A percentile compares a stretch with the other conserved stretches of the same genome.
Conservation (phyloP, 169 alveolate genomes). For the Eimeria sp. region DNA sequence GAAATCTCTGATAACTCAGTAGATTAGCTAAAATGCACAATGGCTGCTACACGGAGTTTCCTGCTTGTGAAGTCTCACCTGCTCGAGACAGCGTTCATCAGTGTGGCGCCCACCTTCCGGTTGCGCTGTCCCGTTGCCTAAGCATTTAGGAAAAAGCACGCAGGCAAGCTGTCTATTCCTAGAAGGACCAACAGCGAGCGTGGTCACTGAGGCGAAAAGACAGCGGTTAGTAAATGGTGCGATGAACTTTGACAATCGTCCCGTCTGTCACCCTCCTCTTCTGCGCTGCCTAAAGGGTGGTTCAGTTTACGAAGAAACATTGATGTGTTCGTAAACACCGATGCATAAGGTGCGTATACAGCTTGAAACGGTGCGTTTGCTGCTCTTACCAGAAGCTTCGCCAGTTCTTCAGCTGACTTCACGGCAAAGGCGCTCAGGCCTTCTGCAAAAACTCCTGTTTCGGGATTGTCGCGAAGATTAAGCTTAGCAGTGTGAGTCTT, state of each 20-base stretch:
- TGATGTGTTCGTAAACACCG: not conserved
- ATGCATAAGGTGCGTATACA: not conserved
- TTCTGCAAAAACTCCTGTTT: constrained; percentile 95
- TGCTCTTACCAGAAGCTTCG: constrained; percentile 84
- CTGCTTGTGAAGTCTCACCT: constrained; percentile 77
- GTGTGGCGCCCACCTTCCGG: constrained; percentile 93
- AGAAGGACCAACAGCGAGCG: not conserved
- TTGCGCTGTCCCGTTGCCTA: constrained; percentile 86
- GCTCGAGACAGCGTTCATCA: constrained; percentile 93
- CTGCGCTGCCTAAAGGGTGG: not conserved
- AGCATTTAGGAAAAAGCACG: not conserved
- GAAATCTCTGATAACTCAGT: not conserved
- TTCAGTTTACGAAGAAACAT: not conserved
- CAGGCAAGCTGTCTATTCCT: not conserved
- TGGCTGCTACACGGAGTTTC: not conserved
- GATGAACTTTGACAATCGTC: not conserved
- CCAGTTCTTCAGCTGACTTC: constrained; percentile 91
- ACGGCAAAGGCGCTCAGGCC: constrained; percentile 92
- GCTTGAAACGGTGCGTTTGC: not conserved
- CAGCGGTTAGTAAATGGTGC: not conserved
- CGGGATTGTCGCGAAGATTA: constrained; percentile 92
- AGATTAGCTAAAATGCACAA: not conserved
- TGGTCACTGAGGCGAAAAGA: not conserved
- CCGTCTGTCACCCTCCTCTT: not conserved
- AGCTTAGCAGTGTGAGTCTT: constrained; percentile 91